phyloP scores from a whole-genome alignment of 257 asterid genomes.

The Forsythia suspensa region DNA sequence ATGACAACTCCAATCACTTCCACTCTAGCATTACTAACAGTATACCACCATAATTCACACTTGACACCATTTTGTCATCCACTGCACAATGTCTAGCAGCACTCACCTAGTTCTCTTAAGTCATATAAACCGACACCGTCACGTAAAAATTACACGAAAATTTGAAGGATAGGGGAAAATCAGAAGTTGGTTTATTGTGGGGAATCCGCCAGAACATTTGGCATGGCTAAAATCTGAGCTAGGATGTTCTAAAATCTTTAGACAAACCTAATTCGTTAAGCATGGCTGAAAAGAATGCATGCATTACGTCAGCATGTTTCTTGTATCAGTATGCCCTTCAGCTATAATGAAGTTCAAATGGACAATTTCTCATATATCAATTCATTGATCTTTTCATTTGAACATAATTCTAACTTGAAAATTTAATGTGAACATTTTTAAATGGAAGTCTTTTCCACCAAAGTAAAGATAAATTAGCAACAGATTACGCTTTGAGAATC shows the following conservation, averaged over 20 bases:
- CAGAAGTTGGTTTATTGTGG: background rate
- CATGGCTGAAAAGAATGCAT: background rate
- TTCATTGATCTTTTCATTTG: background rate
- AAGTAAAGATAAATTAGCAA: background rate
- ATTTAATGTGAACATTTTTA: background rate
- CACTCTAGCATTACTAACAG: background rate
- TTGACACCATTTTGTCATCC: background rate
- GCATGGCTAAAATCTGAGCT: background rate
- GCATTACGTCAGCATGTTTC: no score
- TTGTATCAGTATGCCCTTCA: background rate
- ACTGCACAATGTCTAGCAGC: background rate
- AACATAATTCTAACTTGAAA: background rate
- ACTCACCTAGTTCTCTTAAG: background rate
- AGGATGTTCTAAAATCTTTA: background rate
- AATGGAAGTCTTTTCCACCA: background rate
- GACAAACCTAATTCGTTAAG: background rate
- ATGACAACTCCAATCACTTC: background rate
- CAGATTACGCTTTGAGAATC: background rate
- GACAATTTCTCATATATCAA: background rate
- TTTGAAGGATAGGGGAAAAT: background rate
- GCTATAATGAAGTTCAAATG: background rate
- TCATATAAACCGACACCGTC: background rate
- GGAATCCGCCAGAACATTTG: background rate
- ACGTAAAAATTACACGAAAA: no score
- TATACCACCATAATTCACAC: background rate